Evolutionary conservation across 768 basidiomycete species (phyloP), one percentile per base, ranked within the genome.

Genomic region (Pleurotus ostreatus): DNA sequence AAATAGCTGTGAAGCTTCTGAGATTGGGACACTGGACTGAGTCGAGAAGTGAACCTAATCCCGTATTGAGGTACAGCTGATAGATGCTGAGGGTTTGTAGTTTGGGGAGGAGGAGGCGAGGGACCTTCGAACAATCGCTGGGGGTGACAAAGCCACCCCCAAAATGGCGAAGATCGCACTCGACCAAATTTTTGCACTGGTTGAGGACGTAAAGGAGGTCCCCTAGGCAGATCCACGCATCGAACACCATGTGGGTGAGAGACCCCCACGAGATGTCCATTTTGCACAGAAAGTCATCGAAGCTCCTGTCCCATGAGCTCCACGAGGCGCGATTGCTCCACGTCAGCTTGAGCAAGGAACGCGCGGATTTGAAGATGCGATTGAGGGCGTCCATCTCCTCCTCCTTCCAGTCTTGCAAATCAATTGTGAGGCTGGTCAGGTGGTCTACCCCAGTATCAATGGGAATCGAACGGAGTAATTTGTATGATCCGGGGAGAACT

Each of bases 21-120:
- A 69, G 54, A 18, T 46, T 47, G 4, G 68, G 66, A 46, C 60
- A 61, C 11, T 54, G 20, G 16, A 67, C 47, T 3, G 57, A 49
- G 43, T 63, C 60, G 55, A 69, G 56, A 18, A 69, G 57, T 12
- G 59, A 38, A 3, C 62, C 58, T 53, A 67, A 59, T 15, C 61
- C 65, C 15, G 60, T 38, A 44, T 67, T 60, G 13, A 66, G 62
- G 16, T 53, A 46, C 7, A 56, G 59, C 43, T 66, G 65, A 46
- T 65, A 65, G 12, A 69, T 57, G 8, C 58, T 51, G 13, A 66
- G 46, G 1, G 55, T 56, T 43, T 57, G 44, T 18, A 68, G 63
- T 40, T 59, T 34, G 18, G 62, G 58, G 12, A 66, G 56, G 38
- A 37, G 18, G 25, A 65, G 46, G 30, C 51, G 51, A 22, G 51